phyloP scores from a whole-genome alignment of 768 basidiomycete species.

The Tricholoma sp. region DNA sequence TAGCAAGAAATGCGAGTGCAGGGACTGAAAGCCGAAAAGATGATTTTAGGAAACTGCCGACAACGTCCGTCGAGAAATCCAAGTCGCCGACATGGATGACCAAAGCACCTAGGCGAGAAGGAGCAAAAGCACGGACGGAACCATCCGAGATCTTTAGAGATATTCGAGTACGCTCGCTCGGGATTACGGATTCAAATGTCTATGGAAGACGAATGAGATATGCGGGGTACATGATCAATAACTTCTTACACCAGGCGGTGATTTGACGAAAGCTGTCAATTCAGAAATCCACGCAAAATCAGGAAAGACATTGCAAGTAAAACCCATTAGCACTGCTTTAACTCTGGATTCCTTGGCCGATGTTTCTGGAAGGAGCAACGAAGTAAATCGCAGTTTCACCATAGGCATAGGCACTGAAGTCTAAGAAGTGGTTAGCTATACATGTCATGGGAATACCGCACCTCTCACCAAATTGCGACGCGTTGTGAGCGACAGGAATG shows the following conservation, averaged over 20 bases:
- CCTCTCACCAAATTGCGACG: slow-evolving; percentile 53
- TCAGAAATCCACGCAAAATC: slow-evolving; percentile 62
- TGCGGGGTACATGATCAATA: background rate
- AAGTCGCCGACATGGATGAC: slow-evolving; percentile 60
- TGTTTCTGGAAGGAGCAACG: slow-evolving; percentile 52
- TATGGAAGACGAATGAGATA: slow-evolving; percentile 9
- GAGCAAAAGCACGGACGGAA: slow-evolving; percentile 56
- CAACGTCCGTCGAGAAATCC: slow-evolving; percentile 67
- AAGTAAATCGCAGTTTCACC: slow-evolving; percentile 63
- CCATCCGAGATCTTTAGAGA: slow-evolving; percentile 61
- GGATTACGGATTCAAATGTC: slow-evolving; percentile 93
- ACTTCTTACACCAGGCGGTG: slow-evolving; percentile 81
- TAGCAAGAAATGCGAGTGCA: slow-evolving; percentile 42
- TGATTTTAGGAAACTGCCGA: slow-evolving; percentile 58
- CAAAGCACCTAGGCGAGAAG: slow-evolving; percentile 57
- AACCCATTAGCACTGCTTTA: slow-evolving; percentile 55
- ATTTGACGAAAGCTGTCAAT: slow-evolving; percentile 59
- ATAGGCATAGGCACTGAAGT: slow-evolving; percentile 41
- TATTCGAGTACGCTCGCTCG: slow-evolving; percentile 78
- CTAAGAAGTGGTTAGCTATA: slow-evolving; percentile 25
- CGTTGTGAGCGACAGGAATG: slow-evolving; percentile 51
- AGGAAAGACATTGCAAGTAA: slow-evolving; percentile 57
- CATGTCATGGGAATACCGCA: background rate
- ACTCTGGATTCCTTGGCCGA: slow-evolving; percentile 76
- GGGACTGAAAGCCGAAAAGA: slow-evolving; percentile 45